Evolutionary conservation across 2,329 filamentous ascomycete species (phyloP), one percentile per base, ranked within the genome.

Genomic region (Exophiala viscosa): DNA sequence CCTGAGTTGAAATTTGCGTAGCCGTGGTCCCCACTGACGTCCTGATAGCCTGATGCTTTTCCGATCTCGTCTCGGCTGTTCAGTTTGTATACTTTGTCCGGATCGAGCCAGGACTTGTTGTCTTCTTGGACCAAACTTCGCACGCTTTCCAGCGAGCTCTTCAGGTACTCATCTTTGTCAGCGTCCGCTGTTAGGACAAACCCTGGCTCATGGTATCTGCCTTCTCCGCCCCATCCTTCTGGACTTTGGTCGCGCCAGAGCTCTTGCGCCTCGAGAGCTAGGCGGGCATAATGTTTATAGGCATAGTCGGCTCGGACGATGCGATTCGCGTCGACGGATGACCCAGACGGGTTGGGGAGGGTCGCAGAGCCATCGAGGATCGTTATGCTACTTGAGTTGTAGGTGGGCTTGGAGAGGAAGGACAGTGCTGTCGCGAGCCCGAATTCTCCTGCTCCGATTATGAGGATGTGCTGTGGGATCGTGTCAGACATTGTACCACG

Each of bases 271-370:
- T 82, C 75, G 14, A 81, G 77, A 15, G 86, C 90, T 41, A 97
- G 82, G 13, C 76, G 73, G 5, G 89, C 81, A 70, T 97, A 97
- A 17, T 84, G 80, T 0, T 81, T 73, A 65, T 92, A 84, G 4
- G 88, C 85, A 66, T 97, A 97, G 76, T 97, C 92, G 34, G 85
- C 78, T 32, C 82, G 77, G 45, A 85, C 75, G 59, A 85, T 84
- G 50, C 82, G 80, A 17, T 79, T 83, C 41, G 74, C 74, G 66
- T 85, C 82, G 55, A 84, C 77, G 57, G 77, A 81, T 9, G 79
- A 78, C 48, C 77, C 79, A 63, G 83, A 77, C 2, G 78, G 76
- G 46, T 81, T 77, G 17, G 81, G 82, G 50, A 61, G 45, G 3
- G 83, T 82, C 2, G 76, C 69, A 15, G 77, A 73, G 18, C 78